Evolutionary conservation across 75 land plant species (phyloP).

Genomic region (Pinus tabuliformis): DNA sequence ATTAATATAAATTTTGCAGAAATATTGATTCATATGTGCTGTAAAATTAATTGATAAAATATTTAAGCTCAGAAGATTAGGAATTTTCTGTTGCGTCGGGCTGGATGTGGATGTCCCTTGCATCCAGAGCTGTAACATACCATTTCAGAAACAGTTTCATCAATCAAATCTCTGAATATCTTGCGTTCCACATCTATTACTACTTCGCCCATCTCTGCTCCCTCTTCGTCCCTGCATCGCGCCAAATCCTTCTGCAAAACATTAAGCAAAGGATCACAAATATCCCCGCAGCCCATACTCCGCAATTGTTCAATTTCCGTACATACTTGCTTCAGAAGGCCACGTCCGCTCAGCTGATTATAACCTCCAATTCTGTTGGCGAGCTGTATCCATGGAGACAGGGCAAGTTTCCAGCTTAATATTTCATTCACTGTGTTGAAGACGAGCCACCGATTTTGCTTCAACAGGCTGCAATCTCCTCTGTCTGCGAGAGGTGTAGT

Average conservation of each 20-base stretch:
- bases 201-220: constrained; percentile 48
- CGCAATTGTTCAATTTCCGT: constrained; percentile 28
- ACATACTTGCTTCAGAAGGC: constrained; percentile 33
- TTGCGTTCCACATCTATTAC: constrained; percentile 65
- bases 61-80: no score
- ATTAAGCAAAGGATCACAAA: constrained; percentile 34
- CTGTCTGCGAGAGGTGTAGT: constrained; percentile 4
- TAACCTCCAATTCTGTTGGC: neutral
- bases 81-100: no score
- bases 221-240: constrained; percentile 19
- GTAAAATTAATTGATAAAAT: no score
- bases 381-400: constrained; percentile 24
- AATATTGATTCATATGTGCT: no score
- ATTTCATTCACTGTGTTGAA: constrained; percentile 75
- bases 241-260: constrained; percentile 56
- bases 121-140: no score
- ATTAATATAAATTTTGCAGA: no score
- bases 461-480: constrained; percentile 2
- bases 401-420: constrained; percentile 27
- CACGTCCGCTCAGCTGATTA: constrained; percentile 4
- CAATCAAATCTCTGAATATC: constrained; percentile 79
- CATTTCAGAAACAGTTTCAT: constrained; percentile 53
- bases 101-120: no score
- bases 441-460: constrained; percentile 43
- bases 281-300: constrained; percentile 32